Percentiles rank a stretch among this genome's conserved stretches.
These are phyloP conservation scores for Pleurotus tuber-regium DNA, from an alignment of 768 basidiomycete genomes.

Conservation along the genomic window DNA sequence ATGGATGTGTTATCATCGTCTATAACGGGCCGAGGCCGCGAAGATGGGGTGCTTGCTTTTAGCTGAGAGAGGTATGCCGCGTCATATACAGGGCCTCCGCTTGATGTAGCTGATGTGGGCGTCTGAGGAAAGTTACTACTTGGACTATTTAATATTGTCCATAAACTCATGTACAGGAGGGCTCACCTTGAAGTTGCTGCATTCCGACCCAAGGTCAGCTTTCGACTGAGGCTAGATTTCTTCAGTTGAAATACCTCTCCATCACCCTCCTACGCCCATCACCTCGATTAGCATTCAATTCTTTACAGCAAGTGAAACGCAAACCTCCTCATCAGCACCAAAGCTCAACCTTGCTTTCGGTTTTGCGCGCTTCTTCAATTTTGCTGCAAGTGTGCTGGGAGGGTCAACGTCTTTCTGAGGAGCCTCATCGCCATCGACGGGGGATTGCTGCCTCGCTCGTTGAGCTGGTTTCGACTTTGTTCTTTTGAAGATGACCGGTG, in stretches of 20 bases:
- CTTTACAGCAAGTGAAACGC: constrained; percentile 19
- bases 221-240: constrained; percentile 74
- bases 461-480: constrained; percentile 39
- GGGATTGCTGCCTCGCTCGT: constrained; percentile 38
- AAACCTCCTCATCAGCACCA: constrained; percentile 67
- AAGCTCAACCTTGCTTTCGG: constrained; percentile 75
- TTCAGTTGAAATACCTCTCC: constrained; percentile 75
- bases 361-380: constrained; percentile 71
- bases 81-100: constrained; percentile 64
- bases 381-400: constrained; percentile 59
- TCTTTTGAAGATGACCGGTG: constrained; percentile 49
- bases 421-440: constrained; percentile 29
- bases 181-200: constrained; percentile 37
- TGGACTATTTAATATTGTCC: neutral
- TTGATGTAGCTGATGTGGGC: constrained; percentile 26
- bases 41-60: constrained; percentile 70
- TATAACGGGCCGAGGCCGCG: constrained; percentile 39
- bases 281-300: constrained; percentile 24
- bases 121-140: constrained; percentile 16
- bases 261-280: constrained; percentile 44
- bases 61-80: constrained; percentile 72
- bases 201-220: constrained; percentile 54
- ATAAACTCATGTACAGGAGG: neutral
- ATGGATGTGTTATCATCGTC: constrained; percentile 50
- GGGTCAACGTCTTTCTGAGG: constrained; percentile 43